A percentile compares a stretch with the other conserved stretches of the same genome.
Conservation (phyloP, 306 rosid species). For the Quercus engelmannii region DNA sequence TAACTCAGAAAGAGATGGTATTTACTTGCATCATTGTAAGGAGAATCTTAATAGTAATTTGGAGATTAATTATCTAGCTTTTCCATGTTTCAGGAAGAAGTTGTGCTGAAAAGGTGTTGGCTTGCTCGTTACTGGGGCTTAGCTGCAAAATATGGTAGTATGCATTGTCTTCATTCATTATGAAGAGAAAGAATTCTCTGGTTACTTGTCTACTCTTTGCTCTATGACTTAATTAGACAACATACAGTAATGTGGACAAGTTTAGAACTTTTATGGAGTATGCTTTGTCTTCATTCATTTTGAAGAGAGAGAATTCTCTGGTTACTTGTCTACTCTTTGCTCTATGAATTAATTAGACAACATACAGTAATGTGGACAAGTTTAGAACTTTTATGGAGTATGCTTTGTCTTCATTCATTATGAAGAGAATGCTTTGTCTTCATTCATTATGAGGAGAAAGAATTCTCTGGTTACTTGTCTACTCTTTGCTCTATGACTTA, state of each 20-base stretch:
- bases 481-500: neutral
- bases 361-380: too few species aligned
- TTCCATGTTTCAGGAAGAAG: conserved; percentile 80
- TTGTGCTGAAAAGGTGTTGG: conserved; percentile 99
- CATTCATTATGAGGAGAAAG: conserved; percentile 3
- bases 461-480: conserved; percentile 1
- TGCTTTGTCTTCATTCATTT: conserved; percentile 3
- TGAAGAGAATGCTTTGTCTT: neutral
- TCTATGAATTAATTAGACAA: neutral
- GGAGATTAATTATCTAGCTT: conserved; percentile 16
- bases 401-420: neutral
- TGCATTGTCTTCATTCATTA: too few species aligned
- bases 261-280: conserved; percentile 37
- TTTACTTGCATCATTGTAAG: conserved; percentile 17
- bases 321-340: neutral
- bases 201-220: neutral
- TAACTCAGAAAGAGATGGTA: conserved; percentile 97
- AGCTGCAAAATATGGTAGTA: conserved; percentile 79
- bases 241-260: neutral
- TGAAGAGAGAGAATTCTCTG: conserved; percentile 3
- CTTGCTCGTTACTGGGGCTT: conserved; percentile 99
- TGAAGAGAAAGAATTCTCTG: neutral
- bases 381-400: neutral
- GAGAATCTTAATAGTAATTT: conserved; percentile 15
- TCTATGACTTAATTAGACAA: neutral